Evolutionary conservation across 163 green algal genomes (phyloP).

Genomic region (Volvox carteri): DNA sequence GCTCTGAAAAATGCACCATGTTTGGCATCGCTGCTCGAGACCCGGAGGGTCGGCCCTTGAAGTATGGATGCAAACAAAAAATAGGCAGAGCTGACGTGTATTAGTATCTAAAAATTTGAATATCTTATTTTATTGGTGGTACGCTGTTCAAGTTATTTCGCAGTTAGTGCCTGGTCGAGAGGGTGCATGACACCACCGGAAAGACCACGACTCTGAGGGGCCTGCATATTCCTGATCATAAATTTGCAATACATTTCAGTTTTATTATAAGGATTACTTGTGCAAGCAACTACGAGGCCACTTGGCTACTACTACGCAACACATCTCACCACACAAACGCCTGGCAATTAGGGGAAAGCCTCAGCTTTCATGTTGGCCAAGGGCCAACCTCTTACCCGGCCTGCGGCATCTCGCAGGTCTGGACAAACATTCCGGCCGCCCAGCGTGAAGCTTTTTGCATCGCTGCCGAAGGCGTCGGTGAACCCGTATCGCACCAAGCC

Average conservation of each 20-base stretch:
- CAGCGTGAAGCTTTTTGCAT: conserved; percentile 16
- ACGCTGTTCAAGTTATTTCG: too few species aligned
- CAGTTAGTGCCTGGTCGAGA: too few species aligned
- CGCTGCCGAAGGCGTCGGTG: neutral
- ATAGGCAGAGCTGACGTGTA: too few species aligned
- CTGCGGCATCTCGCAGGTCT: neutral
- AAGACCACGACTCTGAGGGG: too few species aligned
- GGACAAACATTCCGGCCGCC: neutral
- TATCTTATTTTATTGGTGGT: too few species aligned
- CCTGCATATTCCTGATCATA: neutral
- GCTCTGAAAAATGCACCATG: too few species aligned
- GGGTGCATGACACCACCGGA: too few species aligned
- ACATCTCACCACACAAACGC: neutral
- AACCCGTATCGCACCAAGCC: conserved; percentile 38
- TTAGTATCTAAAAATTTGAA: too few species aligned
- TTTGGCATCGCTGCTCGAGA: too few species aligned
- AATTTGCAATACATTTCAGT: neutral
- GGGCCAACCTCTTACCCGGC: conserved; percentile 14
- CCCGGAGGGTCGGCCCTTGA: too few species aligned
- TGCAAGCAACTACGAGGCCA: neutral
- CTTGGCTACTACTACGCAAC: neutral
- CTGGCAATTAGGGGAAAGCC: neutral
- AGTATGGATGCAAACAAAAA: too few species aligned
- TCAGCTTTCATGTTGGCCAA: conserved; percentile 24
- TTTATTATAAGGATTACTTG: neutral